Percentiles rank a stretch among this genome's conserved stretches.
Conservation (phyloP, 2,329 filamentous ascomycete species). For the Diaporthe longicolla region DNA sequence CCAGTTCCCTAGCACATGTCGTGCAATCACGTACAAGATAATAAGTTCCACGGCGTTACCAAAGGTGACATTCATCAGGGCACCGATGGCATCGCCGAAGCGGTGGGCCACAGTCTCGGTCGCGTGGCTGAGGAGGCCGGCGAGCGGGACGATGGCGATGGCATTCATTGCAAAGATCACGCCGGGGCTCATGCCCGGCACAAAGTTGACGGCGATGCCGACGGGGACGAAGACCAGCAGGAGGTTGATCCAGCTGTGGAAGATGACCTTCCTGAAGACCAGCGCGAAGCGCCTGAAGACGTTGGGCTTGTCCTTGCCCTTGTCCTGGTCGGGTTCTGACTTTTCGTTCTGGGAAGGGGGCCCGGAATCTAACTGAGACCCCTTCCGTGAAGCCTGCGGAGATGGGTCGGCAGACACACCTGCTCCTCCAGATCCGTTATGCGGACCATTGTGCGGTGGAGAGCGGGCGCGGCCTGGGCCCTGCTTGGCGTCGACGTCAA, state of each 20-base stretch:
- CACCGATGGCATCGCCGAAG: slow-evolving; percentile 80
- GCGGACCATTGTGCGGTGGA: slow-evolving; percentile 43
- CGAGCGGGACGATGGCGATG: slow-evolving; percentile 81
- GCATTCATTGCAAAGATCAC: slow-evolving; percentile 82
- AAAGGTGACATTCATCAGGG: slow-evolving; percentile 82
- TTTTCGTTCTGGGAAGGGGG: slow-evolving; percentile 40
- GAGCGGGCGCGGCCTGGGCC: slow-evolving; percentile 45
- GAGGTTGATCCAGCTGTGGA: slow-evolving; percentile 84
- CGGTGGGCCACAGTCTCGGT: slow-evolving; percentile 82
- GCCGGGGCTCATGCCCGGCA: slow-evolving; percentile 67
- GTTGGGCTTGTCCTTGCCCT: slow-evolving; percentile 50
- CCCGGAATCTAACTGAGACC: slow-evolving; percentile 67
- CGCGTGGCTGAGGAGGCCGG: slow-evolving; percentile 78
- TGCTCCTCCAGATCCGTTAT: slow-evolving; percentile 44
- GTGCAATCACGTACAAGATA: slow-evolving; percentile 70
- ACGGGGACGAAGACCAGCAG: slow-evolving; percentile 84
- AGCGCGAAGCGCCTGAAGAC: slow-evolving; percentile 56
- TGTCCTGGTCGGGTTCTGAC: slow-evolving; percentile 39
- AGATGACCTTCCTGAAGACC: slow-evolving; percentile 72
- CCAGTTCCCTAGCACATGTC: background rate
- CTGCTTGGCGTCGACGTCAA: slow-evolving; percentile 34
- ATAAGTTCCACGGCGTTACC: slow-evolving; percentile 86
- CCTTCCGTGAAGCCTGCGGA: slow-evolving; percentile 67
- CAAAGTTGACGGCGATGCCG: slow-evolving; percentile 76
- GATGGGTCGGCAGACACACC: slow-evolving; percentile 58